Base-by-base conservation (phyloP, 2,329 filamentous ascomycete species). In the Aspergillus ibericus region DNA sequence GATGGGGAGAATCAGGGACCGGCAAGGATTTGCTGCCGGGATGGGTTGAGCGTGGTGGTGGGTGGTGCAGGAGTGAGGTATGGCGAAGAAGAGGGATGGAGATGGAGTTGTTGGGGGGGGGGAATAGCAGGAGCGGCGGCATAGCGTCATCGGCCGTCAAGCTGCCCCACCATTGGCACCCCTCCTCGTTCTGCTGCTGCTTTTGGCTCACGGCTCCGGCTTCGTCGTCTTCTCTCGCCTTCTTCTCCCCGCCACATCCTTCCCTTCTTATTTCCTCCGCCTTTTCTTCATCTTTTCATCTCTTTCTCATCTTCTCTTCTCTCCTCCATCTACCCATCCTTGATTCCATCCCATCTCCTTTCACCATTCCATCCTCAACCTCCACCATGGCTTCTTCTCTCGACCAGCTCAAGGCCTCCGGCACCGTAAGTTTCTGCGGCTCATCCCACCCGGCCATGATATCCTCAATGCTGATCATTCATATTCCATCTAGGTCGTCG, bases 401-500 rank as follows among this genome's bases (percentile, higher is more conserved):
- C 72, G 95, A 98, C 72, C 93, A 98, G 83, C 87, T 99, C 79
- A 99, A 99, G 86, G 88, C 91, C 83, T 80, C 89, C 77, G 95
- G 95, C 88, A 99, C 95, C 75, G 92, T 96, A 85, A 81, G 91
- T 90, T 64, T 44, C 50, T 48, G 34, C 56, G 53, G 42, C 25
- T 40, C 34, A 5, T 51, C 46, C 25, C 20, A 46, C 25, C 38
- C 35, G 18, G 38, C 38, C 38, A 34, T 13, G 13, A 8, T 12
- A 12, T 56, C 57, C 63, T 32, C 22, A 46, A 48, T 53, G 55
- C 60, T 66, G 58, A 63, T 59, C 49, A 10, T 55, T 56, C 55
- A 57, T 66, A 48, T 22, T 62, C 51, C 29, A 44, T 40, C 68
- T 75, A 95, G 92, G 90, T 91, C 66, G 95, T 98, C 75, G 95